These are phyloP conservation scores for Anisogramma anomala DNA, from an alignment of 2,329 filamentous ascomycete species.

Conservation along the genomic window DNA sequence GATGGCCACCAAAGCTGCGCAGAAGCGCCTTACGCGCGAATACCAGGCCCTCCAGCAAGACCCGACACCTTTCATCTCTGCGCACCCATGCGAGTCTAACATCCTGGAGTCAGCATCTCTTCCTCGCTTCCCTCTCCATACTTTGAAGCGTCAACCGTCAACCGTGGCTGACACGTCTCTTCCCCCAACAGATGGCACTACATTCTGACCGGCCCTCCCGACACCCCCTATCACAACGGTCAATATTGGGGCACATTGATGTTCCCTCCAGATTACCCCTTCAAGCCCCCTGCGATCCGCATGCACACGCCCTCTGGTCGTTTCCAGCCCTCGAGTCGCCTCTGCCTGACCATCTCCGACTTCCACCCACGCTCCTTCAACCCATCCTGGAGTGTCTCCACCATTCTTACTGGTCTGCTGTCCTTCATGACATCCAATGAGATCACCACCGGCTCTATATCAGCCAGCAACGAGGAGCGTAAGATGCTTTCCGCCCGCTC, in stretches of 20 bases:
- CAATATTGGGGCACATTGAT: constrained; percentile 98
- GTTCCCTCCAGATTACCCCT: constrained; percentile 94
- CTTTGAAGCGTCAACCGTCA: not conserved
- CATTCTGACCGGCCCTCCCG: constrained; percentile 85
- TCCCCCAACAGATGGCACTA: constrained; percentile 64
- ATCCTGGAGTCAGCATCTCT: constrained; percentile 63
- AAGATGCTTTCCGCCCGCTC: constrained; percentile 65
- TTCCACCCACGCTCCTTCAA: constrained; percentile 98
- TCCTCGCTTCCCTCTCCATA: constrained; percentile 5
- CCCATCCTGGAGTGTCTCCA: constrained; percentile 94
- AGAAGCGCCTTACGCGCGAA: constrained; percentile 40
- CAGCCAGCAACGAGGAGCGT: constrained; percentile 64
- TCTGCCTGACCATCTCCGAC: constrained; percentile 92
- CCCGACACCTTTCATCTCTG: constrained; percentile 77
- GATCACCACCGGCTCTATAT: constrained; percentile 90
- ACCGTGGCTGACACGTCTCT: constrained; percentile 9
- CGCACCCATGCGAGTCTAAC: constrained; percentile 81
- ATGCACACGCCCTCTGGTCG: constrained; percentile 97
- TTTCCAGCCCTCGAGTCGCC: constrained; percentile 82
- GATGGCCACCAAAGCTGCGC: constrained; percentile 15
- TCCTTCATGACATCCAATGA: constrained; percentile 99
- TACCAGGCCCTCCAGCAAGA: constrained; percentile 56
- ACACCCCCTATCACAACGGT: constrained; percentile 85
- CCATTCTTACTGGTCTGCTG: constrained; percentile 84
- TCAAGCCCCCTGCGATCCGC: constrained; percentile 90